These are phyloP conservation scores for Tricholoma matsutake DNA, from an alignment of 768 basidiomycete genomes.

Conservation along the genomic window DNA sequence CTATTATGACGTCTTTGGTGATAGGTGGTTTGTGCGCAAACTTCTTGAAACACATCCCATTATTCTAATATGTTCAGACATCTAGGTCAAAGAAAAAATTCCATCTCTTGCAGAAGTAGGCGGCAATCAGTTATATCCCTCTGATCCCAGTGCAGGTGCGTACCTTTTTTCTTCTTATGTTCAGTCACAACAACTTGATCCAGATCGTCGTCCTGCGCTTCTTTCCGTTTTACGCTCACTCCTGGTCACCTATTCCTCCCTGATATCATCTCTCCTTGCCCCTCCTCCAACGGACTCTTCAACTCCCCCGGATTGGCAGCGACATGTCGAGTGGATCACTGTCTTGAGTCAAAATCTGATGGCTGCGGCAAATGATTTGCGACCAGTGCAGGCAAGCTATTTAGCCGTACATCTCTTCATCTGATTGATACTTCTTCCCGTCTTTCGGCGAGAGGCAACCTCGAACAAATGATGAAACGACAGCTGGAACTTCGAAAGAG, in stretches of 20 bases:
- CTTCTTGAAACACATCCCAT: slow-evolving; percentile 6
- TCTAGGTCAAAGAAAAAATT: slow-evolving; percentile 77
- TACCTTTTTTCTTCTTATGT: not conserved
- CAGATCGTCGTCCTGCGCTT: slow-evolving; percentile 78
- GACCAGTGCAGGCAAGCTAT: slow-evolving; percentile 72
- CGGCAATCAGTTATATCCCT: slow-evolving; percentile 76
- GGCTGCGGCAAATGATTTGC: slow-evolving; percentile 85
- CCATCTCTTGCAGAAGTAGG: slow-evolving; percentile 81
- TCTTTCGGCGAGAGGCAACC: slow-evolving; percentile 68
- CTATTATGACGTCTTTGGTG: slow-evolving; percentile 81
- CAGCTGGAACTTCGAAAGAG: slow-evolving; percentile 72
- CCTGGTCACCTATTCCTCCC: slow-evolving; percentile 72
- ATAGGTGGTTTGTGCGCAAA: slow-evolving; percentile 79
- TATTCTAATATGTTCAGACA: slow-evolving; percentile 9
- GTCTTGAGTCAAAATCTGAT: slow-evolving; percentile 83
- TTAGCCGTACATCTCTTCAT: not conserved
- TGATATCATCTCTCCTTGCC: slow-evolving; percentile 65
- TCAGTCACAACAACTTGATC: not conserved
- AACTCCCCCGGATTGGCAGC: slow-evolving; percentile 66
- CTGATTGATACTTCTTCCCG: not conserved
- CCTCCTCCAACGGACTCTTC: slow-evolving; percentile 54
- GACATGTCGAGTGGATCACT: slow-evolving; percentile 77
- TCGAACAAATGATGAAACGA: slow-evolving; percentile 78
- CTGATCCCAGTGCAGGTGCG: slow-evolving; percentile 66
- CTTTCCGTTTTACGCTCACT: slow-evolving; percentile 71